Evolutionary conservation across 768 basidiomycete genomes (phyloP).

Genomic region (Leccinum subgranulosum): DNA sequence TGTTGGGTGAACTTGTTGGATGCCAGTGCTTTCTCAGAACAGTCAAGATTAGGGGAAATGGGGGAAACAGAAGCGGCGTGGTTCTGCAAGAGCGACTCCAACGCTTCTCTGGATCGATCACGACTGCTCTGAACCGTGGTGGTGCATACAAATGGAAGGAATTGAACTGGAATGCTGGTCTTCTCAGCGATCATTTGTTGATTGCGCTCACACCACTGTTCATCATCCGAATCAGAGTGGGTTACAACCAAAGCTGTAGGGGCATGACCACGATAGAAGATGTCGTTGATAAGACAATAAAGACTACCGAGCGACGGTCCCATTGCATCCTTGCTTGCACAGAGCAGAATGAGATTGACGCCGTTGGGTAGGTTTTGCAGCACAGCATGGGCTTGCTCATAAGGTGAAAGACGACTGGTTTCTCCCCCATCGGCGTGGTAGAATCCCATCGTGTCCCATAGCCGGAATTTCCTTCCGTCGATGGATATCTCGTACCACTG

Average conservation of each 20-base stretch:
- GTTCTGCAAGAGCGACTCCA: background rate
- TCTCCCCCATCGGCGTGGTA: constrained; percentile 1
- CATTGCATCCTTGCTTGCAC: constrained; percentile 30
- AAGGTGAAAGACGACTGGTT: constrained; percentile 4
- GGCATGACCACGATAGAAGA: constrained; percentile 32
- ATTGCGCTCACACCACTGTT: constrained; percentile 35
- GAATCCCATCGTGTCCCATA: constrained; percentile 29
- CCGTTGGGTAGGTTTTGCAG: constrained; percentile 27
- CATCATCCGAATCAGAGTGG: constrained; percentile 25
- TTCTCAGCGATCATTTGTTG: constrained; percentile 9
- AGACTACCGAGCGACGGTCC: constrained; percentile 25
- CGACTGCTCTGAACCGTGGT: background rate
- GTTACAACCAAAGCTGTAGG: constrained; percentile 36
- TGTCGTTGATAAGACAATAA: constrained; percentile 31
- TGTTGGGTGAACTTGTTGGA: background rate
- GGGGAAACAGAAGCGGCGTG: background rate
- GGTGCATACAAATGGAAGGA: background rate
- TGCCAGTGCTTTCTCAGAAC: background rate
- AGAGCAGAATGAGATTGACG: constrained; percentile 36
- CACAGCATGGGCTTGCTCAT: constrained; percentile 22
- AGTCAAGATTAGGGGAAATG: background rate
- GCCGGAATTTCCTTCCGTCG: constrained; percentile 2
- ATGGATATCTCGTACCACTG: background rate
- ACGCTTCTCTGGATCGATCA: background rate
- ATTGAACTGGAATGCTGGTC: background rate